These are phyloP conservation scores for Hansenula sp. DNA, from an alignment of 1,139 yeast species.

Conservation along the genomic window DNA sequence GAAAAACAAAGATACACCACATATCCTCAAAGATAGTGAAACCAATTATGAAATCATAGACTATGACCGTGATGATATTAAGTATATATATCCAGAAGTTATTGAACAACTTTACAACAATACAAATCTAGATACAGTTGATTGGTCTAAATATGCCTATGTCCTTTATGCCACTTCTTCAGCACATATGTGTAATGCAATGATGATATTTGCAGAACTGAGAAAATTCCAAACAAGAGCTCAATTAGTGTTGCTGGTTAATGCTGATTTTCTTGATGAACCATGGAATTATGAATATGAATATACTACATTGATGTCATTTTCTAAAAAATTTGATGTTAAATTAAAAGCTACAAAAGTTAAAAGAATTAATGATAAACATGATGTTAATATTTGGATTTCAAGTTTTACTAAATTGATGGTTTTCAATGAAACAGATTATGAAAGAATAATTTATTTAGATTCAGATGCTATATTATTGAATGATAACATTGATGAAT, in stretches of 20 bases:
- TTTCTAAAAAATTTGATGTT: conserved; percentile 21
- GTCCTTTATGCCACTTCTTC: conserved; percentile 40
- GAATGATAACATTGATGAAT: conserved; percentile 35
- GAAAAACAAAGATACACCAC: not conserved
- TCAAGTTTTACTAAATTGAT: conserved; percentile 50
- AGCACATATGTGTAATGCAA: conserved; percentile 36
- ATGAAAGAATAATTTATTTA: conserved; percentile 36
- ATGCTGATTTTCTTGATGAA: conserved; percentile 17
- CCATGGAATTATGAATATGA: conserved; percentile 12
- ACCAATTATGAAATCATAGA: conserved; percentile 3
- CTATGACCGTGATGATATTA: conserved; percentile 7
- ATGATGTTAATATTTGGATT: conserved; percentile 36
- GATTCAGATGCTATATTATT: conserved; percentile 32
- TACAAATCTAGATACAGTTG: conserved; percentile 12
- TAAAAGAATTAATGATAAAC: conserved; percentile 18
- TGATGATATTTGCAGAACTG: conserved; percentile 34
- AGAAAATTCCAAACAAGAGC: conserved; percentile 30
- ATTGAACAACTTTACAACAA: conserved; percentile 9
- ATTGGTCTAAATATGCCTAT: conserved; percentile 36
- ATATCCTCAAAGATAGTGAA: not conserved
- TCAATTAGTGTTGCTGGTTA: conserved; percentile 31
- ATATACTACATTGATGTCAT: conserved; percentile 5
- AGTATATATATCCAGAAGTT: conserved; percentile 9
- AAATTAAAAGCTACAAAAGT: conserved; percentile 15
- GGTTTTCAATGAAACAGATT: conserved; percentile 44